A percentile compares a stretch with the other conserved stretches of the same genome.
Conservation (phyloP, 2,329 filamentous ascomycete species). For the Paecilomyces dactylethromorphus region DNA sequence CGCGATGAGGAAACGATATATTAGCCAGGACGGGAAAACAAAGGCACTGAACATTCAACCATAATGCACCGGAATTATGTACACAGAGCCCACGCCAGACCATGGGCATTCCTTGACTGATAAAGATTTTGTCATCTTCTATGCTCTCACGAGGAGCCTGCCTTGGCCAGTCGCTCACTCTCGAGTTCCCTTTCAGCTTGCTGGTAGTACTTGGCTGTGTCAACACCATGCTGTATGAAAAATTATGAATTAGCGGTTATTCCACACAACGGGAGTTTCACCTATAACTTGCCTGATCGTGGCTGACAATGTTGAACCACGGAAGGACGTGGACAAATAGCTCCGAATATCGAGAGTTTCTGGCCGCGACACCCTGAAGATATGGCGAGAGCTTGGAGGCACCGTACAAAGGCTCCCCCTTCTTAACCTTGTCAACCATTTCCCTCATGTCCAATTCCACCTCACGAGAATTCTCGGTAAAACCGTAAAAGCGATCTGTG, state of each 20-base stretch:
- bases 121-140: neutral
- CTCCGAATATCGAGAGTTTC: slow-evolving; percentile 87
- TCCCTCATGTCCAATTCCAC: slow-evolving; percentile 95
- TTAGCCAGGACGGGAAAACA: neutral
- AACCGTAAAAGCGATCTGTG: slow-evolving; percentile 89
- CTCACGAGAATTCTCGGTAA: slow-evolving; percentile 85
- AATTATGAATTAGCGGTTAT: slow-evolving; percentile 7
- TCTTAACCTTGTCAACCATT: slow-evolving; percentile 96
- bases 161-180: slow-evolving; percentile 53
- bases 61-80: neutral
- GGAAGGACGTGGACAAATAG: slow-evolving; percentile 78
- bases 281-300: slow-evolving; percentile 56
- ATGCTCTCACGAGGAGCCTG: slow-evolving; percentile 13
- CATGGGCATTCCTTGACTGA: slow-evolving; percentile 5
- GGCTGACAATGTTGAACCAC: slow-evolving; percentile 99
- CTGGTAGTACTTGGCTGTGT: slow-evolving; percentile 97
- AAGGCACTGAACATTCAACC: neutral
- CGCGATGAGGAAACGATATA: neutral
- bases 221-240: slow-evolving; percentile 71
- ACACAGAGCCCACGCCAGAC: neutral
- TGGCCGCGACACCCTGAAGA: slow-evolving; percentile 85
- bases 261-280: neutral
- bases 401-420: slow-evolving; percentile 83
- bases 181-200: slow-evolving; percentile 92
- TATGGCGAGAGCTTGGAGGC: slow-evolving; percentile 70